A percentile compares a stretch with the other conserved stretches of the same genome.
phyloP scores from a whole-genome alignment of 192 early-diverging fungal species.

The Linnemannia hyalina region DNA sequence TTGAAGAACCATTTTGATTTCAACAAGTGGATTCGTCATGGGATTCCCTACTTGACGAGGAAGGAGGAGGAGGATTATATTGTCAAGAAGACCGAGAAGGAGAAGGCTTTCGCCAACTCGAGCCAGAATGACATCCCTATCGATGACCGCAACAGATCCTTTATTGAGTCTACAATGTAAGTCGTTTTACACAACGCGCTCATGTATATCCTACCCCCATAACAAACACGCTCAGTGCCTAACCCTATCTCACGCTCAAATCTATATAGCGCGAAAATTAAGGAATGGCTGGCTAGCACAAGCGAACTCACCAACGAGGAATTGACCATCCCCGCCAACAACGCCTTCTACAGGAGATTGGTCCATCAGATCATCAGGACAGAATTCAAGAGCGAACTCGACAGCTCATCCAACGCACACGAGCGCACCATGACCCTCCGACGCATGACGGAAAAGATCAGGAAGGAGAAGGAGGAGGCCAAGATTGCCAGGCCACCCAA shows the following conservation, averaged over 20 bases:
- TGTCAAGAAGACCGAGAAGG: constrained; percentile 25
- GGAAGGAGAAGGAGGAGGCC: constrained; percentile 54
- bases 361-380: constrained; percentile 81
- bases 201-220: neutral
- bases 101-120: neutral
- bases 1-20: constrained; percentile 87
- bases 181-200: neutral
- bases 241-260: neutral
- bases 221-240: neutral
- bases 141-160: constrained; percentile 66
- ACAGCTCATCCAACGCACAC: constrained; percentile 36
- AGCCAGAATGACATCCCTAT: constrained; percentile 57
- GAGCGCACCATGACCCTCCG: constrained; percentile 56
- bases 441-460: constrained; percentile 55
- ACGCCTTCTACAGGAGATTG: constrained; percentile 76
- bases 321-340: constrained; percentile 62
- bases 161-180: constrained; percentile 62
- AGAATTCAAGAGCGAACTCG: constrained; percentile 38
- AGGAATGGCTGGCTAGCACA: constrained; percentile 59
- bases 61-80: constrained; percentile 65
- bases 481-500: constrained; percentile 33
- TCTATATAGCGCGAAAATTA: constrained; percentile 33
- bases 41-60: constrained; percentile 80
- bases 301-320: constrained; percentile 7
- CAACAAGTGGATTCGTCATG: constrained; percentile 86